Base-by-base conservation (phyloP, 345 rosid species). In the Bruguiera sexangula region DNA sequence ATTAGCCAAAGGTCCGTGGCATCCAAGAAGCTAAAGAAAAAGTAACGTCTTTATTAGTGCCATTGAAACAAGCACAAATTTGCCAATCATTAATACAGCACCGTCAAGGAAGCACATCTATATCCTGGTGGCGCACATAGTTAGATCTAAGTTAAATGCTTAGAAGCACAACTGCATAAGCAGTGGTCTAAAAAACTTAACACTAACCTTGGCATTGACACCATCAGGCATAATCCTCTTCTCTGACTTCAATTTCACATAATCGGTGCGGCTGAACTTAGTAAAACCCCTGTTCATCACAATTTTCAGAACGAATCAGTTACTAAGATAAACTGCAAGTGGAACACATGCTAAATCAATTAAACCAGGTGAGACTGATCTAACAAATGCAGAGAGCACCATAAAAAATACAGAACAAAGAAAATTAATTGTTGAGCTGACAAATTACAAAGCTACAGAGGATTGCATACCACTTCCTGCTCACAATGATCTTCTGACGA, bases 401-500 rank as follows among this genome's bases (percentile, higher is more conserved):
- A 3, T 43, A 4, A 58, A 13, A 26, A 62, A 20, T 18, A 36
- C n/a, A 20, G 13, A 21, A 20, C 6, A 32, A 62, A 36, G 1
- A 26, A 19, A 65, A 26, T 16, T 24, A 27, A 16, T 5, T 8
- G n/a, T 2, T 19, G 6, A 18, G 8, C 6, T 13, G n/a, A 22
- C 3, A 29, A 55, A 21, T 10, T 30, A 20, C 6, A 20, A 5
- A 18, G 13, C n/a, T 3, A 48, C 8, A 50, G 13, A 65, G 54
- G 8, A 20, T 3, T 26, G 8, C 63, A 65, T 48, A 89, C 94
- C 94, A 89, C 68, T 89, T 89, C 84, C 92, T 85, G 87, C 92
- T 87, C 76, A 87, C 87, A 61, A 89, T 89, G 60, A 87, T 87
- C 87, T 89, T 89, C 66, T 87, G 95, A 65, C 92, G 88, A 60